phyloP scores from a whole-genome alignment of 1,284 basidiomycete species.

The Papiliotrema terrestris region DNA sequence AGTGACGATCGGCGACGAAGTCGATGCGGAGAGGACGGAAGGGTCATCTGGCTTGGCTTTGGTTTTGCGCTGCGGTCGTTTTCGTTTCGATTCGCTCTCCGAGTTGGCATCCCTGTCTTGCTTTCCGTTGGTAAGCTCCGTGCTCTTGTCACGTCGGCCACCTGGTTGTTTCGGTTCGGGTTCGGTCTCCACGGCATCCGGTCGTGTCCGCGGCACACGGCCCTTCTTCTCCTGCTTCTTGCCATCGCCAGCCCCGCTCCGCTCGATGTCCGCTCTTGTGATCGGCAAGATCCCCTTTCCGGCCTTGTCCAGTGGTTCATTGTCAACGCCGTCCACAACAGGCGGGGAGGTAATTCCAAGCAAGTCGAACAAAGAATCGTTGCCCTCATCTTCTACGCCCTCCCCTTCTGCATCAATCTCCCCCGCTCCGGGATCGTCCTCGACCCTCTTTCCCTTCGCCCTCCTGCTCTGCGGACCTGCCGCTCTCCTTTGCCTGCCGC shows the following conservation, averaged over 20 bases:
- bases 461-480: neutral
- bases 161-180: neutral
- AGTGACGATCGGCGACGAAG: neutral
- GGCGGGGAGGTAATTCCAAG: conserved; percentile 22
- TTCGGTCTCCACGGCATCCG: neutral
- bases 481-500: neutral
- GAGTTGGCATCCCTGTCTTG: neutral
- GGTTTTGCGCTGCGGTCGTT: neutral
- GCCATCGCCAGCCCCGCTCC: neutral
- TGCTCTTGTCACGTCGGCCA: neutral
- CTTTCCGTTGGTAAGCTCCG: neutral
- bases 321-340: no score
- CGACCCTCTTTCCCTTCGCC: neutral
- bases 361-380: conserved; percentile 31
- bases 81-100: neutral
- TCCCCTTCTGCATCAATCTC: neutral
- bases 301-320: neutral
- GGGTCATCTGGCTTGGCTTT: neutral
- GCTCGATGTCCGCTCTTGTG: neutral
- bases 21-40: neutral
- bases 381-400: neutral
- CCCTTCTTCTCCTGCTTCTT: neutral
- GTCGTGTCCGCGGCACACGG: neutral
- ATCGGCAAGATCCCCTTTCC: neutral
- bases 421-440: neutral